Evolutionary conservation across 75 land plant genomes (phyloP), one percentile per base, ranked within the genome.

Genomic region (Sequoiadendron giganteum): DNA sequence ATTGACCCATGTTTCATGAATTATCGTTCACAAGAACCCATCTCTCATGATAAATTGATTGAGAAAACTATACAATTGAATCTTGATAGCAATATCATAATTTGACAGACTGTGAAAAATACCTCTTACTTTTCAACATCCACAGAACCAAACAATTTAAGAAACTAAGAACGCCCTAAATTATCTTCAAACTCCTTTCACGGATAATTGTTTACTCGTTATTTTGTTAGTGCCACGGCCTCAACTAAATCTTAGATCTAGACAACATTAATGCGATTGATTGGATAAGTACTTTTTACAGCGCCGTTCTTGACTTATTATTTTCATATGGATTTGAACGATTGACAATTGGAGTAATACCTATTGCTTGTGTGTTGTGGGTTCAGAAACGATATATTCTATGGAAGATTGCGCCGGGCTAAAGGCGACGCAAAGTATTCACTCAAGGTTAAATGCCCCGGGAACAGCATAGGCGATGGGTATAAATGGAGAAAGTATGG

Each of bases 401-500:
- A 94, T 88, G 87, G 91, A 72, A 92, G 89, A 15, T 88, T 91
- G 42, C 56, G 52, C 36, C n/a, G 72, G 73, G 78, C 42, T 36
- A 94, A 93, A 93, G 85, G 88, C 85, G 88, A 92, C 15, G 79
- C 88, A 54, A 95, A 90, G 89, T 93, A 95, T 72, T 93, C 92
- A n/a, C 38, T 95, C 58, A 92, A 88, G 58, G 92, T 95, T 48
- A 95, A 95, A 88, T 89, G 89, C 89, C 88, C 87, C 8, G 93
- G 91, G 77, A 90, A 86, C 88, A 90, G 47, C 56, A 52, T 88
- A 76, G 97, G 95, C 86, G 97, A 96, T 91, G 97, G 97, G 45
- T 96, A 95, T 87, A 94, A 92, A 81, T 96, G 97, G 97, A 94
- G 97, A 81, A 96, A 96, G 85, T 96, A 96, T 88, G 97, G 97